Evolutionary conservation across 164 flowering plant genomes (phyloP).

Genomic region (Tinospora cordifolia): DNA sequence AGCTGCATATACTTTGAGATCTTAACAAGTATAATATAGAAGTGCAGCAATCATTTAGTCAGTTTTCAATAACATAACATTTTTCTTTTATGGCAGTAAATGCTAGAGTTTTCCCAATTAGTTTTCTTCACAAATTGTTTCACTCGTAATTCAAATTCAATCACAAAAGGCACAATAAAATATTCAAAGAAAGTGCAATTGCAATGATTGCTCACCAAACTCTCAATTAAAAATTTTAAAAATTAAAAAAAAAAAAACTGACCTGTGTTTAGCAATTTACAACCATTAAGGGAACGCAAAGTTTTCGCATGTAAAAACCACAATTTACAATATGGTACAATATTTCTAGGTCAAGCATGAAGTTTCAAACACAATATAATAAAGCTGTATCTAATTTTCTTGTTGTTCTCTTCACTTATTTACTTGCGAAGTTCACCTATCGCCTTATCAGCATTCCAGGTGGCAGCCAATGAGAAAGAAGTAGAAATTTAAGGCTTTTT

Average conservation of each 20-base stretch:
- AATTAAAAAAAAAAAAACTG: neutral
- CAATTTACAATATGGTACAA: neutral
- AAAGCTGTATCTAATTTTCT: neutral
- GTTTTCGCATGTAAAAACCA: neutral
- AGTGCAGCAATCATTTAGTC: neutral
- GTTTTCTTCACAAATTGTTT: neutral
- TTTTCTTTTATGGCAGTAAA: neutral
- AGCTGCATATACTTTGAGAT: neutral
- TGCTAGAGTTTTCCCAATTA: neutral
- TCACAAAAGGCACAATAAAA: neutral
- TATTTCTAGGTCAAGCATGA: neutral
- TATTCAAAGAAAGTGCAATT: neutral
- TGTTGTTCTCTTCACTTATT: neutral
- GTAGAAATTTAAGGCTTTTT: neutral
- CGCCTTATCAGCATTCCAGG: neutral
- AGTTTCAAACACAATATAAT: neutral
- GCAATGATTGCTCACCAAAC: neutral
- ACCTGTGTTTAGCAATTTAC: neutral
- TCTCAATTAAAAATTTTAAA: neutral
- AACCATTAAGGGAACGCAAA: neutral
- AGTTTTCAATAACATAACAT: neutral
- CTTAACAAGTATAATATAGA: neutral
- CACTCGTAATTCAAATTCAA: neutral
- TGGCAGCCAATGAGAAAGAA: neutral
- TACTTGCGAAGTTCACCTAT: neutral